These are phyloP conservation scores for Sungouiozyma ichnusensis DNA, from an alignment of 805 yeast genomes.

Conservation along the genomic window DNA sequence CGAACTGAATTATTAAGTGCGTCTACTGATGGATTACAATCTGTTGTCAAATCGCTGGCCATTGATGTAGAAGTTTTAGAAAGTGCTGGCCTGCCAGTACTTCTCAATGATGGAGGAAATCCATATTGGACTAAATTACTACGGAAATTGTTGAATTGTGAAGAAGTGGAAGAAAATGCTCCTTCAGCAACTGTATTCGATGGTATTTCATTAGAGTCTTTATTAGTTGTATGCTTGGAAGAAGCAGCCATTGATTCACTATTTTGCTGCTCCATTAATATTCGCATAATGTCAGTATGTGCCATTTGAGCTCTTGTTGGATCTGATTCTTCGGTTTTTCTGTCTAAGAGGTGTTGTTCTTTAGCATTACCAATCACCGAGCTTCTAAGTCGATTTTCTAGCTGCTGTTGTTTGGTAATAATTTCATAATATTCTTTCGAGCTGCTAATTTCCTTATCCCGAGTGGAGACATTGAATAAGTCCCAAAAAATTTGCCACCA, in stretches of 20 bases:
- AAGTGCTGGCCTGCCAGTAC: not conserved
- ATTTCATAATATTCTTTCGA: slow-evolving; percentile 66
- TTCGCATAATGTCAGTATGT: not conserved
- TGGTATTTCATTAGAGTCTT: not conserved
- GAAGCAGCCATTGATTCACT: too few relatives aligned
- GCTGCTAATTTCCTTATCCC: slow-evolving; percentile 46
- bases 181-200: too few relatives aligned
- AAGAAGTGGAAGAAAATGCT: too few relatives aligned
- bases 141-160: too few relatives aligned
- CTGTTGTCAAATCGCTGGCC: not conserved
- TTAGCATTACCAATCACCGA: slow-evolving; percentile 35
- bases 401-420: slow-evolving; percentile 46
- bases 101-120: not conserved
- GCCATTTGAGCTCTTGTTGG: slow-evolving; percentile 2
- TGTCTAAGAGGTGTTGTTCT: slow-evolving; percentile 32
- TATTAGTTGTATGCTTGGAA: not conserved
- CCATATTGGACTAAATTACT: too few relatives aligned
- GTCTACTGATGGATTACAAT: too few relatives aligned
- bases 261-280: not conserved
- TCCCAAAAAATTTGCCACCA: slow-evolving; percentile 99
- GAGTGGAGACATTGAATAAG: slow-evolving; percentile 70
- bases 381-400: slow-evolving; percentile 42
- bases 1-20: too few relatives aligned
- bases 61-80: not conserved
- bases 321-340: slow-evolving; percentile 21